These are phyloP conservation scores for Apiotrichum sp. DNA, from an alignment of 1,284 basidiomycete genomes.

Conservation along the genomic window DNA sequence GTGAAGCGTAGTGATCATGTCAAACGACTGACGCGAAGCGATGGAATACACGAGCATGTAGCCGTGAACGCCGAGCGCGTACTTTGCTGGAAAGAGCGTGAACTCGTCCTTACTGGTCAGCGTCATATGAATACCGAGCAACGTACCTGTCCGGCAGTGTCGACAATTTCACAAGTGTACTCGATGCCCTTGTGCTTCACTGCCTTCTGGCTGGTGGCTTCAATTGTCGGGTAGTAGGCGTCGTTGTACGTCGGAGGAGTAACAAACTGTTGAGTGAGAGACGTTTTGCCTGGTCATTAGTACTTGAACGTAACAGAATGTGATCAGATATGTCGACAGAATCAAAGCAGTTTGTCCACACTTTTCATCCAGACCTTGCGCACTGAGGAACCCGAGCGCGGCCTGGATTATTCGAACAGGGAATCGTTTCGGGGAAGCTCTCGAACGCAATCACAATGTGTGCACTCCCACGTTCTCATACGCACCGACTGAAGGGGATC, in stretches of 20 bases:
- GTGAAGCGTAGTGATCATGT: slow-evolving; percentile 91
- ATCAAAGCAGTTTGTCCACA: too few relatives aligned
- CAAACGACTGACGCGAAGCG: slow-evolving; percentile 83
- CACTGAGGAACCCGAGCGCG: too few relatives aligned
- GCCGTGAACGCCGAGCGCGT: slow-evolving; percentile 75
- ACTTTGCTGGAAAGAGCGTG: slow-evolving; percentile 72
- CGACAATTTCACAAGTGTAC: slow-evolving; percentile 95
- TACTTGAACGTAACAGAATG: too few relatives aligned
- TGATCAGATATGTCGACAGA: too few relatives aligned
- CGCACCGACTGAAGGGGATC: slow-evolving; percentile 71
- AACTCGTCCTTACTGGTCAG: slow-evolving; percentile 65
- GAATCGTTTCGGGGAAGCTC: too few relatives aligned
- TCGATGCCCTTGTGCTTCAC: slow-evolving; percentile 77
- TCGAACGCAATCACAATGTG: neutral
- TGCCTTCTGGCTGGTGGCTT: slow-evolving; percentile 77
- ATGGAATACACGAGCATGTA: slow-evolving; percentile 93
- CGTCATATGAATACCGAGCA: slow-evolving; percentile 5
- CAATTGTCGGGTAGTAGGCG: slow-evolving; percentile 91
- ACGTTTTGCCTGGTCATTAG: slow-evolving; percentile 80
- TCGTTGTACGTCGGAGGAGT: slow-evolving; percentile 64
- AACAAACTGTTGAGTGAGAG: slow-evolving; percentile 66
- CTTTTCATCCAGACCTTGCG: too few relatives aligned
- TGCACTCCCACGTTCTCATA: slow-evolving; percentile 10
- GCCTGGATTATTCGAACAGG: too few relatives aligned
- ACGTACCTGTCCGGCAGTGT: slow-evolving; percentile 79